phyloP scores from a whole-genome alignment of 768 basidiomycete species.

The Trichaptum fuscoviolaceum region DNA sequence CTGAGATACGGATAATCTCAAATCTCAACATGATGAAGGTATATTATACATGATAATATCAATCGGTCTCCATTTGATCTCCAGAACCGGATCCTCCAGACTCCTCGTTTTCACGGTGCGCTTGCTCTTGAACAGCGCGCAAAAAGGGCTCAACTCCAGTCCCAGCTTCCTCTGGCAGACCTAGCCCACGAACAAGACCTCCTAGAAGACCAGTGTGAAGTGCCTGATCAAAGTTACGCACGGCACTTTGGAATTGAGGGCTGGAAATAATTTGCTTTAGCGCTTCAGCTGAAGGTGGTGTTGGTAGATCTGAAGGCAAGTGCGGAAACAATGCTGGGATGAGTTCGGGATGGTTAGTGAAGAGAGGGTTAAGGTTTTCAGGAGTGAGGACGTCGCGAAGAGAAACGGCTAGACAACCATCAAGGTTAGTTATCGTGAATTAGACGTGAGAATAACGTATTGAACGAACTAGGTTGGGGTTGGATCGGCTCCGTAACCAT shows the following conservation, averaged over 20 bases:
- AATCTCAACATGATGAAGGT: too few relatives aligned
- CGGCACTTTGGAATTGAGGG: constrained; percentile 77
- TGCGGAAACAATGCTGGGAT: constrained; percentile 71
- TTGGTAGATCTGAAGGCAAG: constrained; percentile 72
- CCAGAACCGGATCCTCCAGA: constrained; percentile 19
- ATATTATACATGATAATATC: constrained; percentile 4
- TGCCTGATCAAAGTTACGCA: constrained; percentile 78
- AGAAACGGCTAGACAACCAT: constrained; percentile 44
- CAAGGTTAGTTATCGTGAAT: neutral
- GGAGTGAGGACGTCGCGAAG: constrained; percentile 75
- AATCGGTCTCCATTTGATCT: constrained; percentile 83
- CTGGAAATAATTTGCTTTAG: constrained; percentile 75
- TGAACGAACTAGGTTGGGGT: constrained; percentile 3
- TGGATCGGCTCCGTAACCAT: constrained; percentile 27
- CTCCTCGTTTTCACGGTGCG: constrained; percentile 39
- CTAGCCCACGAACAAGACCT: constrained; percentile 69
- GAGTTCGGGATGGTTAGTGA: constrained; percentile 63
- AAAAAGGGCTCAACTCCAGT: constrained; percentile 74
- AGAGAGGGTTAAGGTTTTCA: constrained; percentile 64
- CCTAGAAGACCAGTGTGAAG: constrained; percentile 76
- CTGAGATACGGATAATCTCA: too few relatives aligned
- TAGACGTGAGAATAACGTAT: neutral
- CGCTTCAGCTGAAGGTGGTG: constrained; percentile 61
- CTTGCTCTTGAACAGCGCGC: constrained; percentile 74
- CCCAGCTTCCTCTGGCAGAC: constrained; percentile 82